phyloP scores from a whole-genome alignment of 176 grass and related monocot genomes.

The Cocos nucifera region DNA sequence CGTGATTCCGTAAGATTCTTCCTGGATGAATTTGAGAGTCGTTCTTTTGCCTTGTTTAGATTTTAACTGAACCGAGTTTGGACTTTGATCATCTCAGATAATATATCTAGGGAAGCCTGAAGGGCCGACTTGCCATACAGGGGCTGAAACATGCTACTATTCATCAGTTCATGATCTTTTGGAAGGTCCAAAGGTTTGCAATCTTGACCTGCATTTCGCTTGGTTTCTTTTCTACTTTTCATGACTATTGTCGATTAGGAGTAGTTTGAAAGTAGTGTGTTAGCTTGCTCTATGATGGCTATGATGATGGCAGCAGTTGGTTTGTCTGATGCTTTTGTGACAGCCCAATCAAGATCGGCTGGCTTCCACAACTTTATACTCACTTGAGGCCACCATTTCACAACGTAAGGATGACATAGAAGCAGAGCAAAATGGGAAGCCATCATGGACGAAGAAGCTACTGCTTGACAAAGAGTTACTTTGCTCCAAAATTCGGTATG shows the following conservation, averaged over 20 bases:
- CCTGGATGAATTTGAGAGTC: not conserved
- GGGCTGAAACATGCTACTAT: slow-evolving; percentile 82
- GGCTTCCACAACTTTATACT: slow-evolving; percentile 56
- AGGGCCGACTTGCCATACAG: slow-evolving; percentile 95
- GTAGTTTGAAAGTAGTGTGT: too few relatives aligned
- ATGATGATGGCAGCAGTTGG: not conserved
- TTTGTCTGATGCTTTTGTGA: slow-evolving; percentile 6
- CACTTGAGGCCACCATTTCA: slow-evolving; percentile 72
- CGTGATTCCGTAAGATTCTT: slow-evolving; percentile 75
- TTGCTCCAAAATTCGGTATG: slow-evolving; percentile 79
- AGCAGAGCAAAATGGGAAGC: slow-evolving; percentile 34
- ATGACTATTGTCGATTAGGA: too few relatives aligned
- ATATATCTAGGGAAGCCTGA: slow-evolving; percentile 94
- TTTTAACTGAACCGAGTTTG: slow-evolving; percentile 1
- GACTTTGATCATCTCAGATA: slow-evolving; percentile 39
- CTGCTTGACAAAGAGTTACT: slow-evolving; percentile 57
- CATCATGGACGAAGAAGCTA: slow-evolving; percentile 91
- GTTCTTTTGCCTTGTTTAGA: slow-evolving; percentile 2
- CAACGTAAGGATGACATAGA: slow-evolving; percentile 61
- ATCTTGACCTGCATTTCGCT: not conserved
- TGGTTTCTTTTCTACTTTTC: too few relatives aligned
- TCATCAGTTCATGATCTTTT: slow-evolving; percentile 68
- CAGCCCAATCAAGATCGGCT: slow-evolving; percentile 33
- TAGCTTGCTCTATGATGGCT: too few relatives aligned
- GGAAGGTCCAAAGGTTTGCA: slow-evolving; percentile 52